Evolutionary conservation across 2,329 filamentous ascomycete species (phyloP), one percentile per base, ranked within the genome.

Genomic region (Colletotrichum incanum): DNA sequence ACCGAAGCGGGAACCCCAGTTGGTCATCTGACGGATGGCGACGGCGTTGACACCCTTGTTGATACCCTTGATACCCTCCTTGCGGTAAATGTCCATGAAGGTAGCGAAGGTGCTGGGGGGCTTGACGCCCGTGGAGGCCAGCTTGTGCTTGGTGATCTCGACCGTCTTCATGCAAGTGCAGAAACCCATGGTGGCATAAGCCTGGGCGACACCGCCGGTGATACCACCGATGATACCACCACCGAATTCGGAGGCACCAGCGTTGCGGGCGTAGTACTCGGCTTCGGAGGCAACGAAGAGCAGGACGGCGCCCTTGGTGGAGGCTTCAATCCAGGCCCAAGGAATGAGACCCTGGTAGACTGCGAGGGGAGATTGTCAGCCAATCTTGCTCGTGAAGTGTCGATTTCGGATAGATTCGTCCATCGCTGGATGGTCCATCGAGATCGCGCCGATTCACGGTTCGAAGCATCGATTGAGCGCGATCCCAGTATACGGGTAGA

Each of bases 131-230:
- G 91, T 77, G 43, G 94, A 92, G 18, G 94, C 95, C 80, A 96
- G 88, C 90, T 98, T 98, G 89, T 96, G 93, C 87, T 98, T 97
- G 81, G 96, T 99, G 86, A 99, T 99, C 86, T 99, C 96, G 77
- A 98, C 96, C 75, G 96, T 99, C 92, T 99, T 99, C 96, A 99
- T 99, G 91, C 96, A 99, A 74, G 96, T 99, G 87, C 96, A 99
- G 92, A 99, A 99, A 77, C 96, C 96, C 96, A 99, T 99, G 83
- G 96, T 99, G 76, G 96, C 96, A 84, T 99, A 99, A 73, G 96
- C 96, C 87, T 99, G 96, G 58, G 96, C 96, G 72, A 99, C 92
- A 89, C 96, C 96, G 82, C 96, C 96, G 28, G 92, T 89, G 88
- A 99, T 94, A 84, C 96, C 96, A 80, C 96, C 96, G 41, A 88